Evolutionary conservation across 2,329 filamentous ascomycete species (phyloP).

Genomic region (Diaporthe citri): DNA sequence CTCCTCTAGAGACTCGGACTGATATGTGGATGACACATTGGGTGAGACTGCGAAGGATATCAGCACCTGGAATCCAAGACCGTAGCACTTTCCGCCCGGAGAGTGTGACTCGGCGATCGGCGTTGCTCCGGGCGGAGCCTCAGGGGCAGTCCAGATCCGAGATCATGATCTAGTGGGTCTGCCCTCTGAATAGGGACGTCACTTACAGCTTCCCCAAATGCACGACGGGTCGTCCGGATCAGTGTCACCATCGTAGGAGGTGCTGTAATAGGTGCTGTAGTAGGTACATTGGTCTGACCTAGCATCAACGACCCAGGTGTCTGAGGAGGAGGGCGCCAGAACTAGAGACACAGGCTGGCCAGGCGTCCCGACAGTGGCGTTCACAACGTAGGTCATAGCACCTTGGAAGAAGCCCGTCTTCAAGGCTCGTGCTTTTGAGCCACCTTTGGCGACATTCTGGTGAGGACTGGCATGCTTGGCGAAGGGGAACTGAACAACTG

Average conservation of each 20-base stretch:
- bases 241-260: constrained; percentile 5
- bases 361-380: constrained; percentile 47
- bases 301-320: constrained; percentile 48
- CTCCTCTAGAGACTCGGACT: constrained; percentile 32
- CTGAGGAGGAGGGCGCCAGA: constrained; percentile 43
- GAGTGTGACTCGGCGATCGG: constrained; percentile 12
- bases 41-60: constrained; percentile 28
- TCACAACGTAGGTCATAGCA: constrained; percentile 44
- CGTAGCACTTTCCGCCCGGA: not conserved
- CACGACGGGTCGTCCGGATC: constrained; percentile 33
- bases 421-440: constrained; percentile 14
- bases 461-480: constrained; percentile 11
- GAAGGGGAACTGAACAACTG: constrained; percentile 35
- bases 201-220: constrained; percentile 45
- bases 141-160: not conserved
- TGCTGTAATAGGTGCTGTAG: constrained; percentile 22
- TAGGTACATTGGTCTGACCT: constrained; percentile 34
- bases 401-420: constrained; percentile 35
- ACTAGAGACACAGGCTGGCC: constrained; percentile 46
- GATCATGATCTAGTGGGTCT: not conserved
- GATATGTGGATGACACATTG: constrained; percentile 44
- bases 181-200: not conserved
- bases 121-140: not conserved
- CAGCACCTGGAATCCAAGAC: constrained; percentile 30
- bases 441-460: not conserved